A percentile compares a stretch with the other conserved stretches of the same genome.
These are phyloP conservation scores for Mucor saturninus DNA, from an alignment of 371 early-diverging fungal genomes.

Conservation along the genomic window DNA sequence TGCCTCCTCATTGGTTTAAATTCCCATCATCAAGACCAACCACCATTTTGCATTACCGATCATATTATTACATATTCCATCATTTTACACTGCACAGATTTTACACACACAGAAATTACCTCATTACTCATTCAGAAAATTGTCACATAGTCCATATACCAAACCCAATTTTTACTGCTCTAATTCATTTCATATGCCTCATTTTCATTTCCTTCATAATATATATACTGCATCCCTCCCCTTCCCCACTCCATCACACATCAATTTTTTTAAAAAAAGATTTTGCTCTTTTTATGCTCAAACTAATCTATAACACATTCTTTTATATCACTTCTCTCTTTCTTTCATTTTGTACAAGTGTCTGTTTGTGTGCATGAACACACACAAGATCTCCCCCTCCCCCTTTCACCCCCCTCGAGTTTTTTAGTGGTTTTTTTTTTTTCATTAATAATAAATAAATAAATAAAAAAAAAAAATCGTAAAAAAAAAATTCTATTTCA, in stretches of 20 bases:
- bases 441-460: neutral
- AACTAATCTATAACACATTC: neutral
- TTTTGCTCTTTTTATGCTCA: neutral
- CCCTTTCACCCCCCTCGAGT: neutral
- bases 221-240: neutral
- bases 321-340: neutral
- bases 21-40: neutral
- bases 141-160: constrained; percentile 1
- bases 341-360: constrained; percentile 4
- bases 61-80: constrained; percentile 7
- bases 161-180: neutral
- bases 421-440: neutral
- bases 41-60: neutral
- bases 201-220: neutral
- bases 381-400: neutral
- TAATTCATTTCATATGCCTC: constrained; percentile 7
- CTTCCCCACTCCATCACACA: neutral
- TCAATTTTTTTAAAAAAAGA: neutral
- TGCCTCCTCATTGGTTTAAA: neutral
- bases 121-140: neutral
- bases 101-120: constrained; percentile 4
- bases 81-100: constrained; percentile 2
- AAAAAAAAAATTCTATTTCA: constrained; percentile 16
- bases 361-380: constrained; percentile 1
- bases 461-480: constrained; percentile 3